phyloP scores from a whole-genome alignment of 2,329 filamentous ascomycete genomes.

The Nigrospora sphaerica region DNA sequence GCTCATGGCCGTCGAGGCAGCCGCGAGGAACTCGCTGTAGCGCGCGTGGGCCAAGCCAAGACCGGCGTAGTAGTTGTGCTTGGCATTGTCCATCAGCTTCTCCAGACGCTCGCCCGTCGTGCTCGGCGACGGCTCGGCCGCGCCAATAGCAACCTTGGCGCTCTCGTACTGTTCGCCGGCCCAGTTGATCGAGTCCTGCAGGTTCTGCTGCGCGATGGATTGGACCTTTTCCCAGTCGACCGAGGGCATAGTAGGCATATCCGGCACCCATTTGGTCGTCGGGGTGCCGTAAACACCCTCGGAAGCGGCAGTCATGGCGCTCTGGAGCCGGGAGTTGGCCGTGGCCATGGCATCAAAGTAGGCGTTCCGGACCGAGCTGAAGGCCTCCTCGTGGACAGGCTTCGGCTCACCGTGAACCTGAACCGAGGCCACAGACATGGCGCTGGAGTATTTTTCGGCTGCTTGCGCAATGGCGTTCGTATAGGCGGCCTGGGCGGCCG shows the following conservation, averaged over 20 bases:
- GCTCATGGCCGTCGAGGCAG: slow-evolving; percentile 64
- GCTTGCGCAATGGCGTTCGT: slow-evolving; percentile 58
- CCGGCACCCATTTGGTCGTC: slow-evolving; percentile 28
- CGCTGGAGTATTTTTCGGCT: slow-evolving; percentile 60
- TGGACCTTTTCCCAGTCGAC: slow-evolving; percentile 43
- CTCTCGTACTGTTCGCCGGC: slow-evolving; percentile 66
- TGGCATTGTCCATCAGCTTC: slow-evolving; percentile 55
- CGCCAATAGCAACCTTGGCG: slow-evolving; percentile 58
- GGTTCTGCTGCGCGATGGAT: slow-evolving; percentile 61
- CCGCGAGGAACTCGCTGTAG: slow-evolving; percentile 67
- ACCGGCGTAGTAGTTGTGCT: slow-evolving; percentile 67
- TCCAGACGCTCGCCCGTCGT: slow-evolving; percentile 38
- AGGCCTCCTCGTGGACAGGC: slow-evolving; percentile 61
- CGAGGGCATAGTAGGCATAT: slow-evolving; percentile 26
- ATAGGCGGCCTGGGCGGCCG: slow-evolving; percentile 51
- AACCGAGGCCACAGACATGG: slow-evolving; percentile 58
- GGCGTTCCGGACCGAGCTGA: slow-evolving; percentile 60
- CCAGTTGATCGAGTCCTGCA: slow-evolving; percentile 62
- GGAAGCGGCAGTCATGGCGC: slow-evolving; percentile 47
- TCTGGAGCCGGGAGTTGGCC: slow-evolving; percentile 52
- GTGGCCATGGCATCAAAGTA: slow-evolving; percentile 60
- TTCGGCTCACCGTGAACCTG: slow-evolving; percentile 63
- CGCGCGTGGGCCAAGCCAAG: slow-evolving; percentile 71
- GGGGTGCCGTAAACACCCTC: slow-evolving; percentile 40
- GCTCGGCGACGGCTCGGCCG: slow-evolving; percentile 53